Evolutionary conservation across 2,329 filamentous ascomycete genomes (phyloP).

Genomic region (Orbilia oligospora): DNA sequence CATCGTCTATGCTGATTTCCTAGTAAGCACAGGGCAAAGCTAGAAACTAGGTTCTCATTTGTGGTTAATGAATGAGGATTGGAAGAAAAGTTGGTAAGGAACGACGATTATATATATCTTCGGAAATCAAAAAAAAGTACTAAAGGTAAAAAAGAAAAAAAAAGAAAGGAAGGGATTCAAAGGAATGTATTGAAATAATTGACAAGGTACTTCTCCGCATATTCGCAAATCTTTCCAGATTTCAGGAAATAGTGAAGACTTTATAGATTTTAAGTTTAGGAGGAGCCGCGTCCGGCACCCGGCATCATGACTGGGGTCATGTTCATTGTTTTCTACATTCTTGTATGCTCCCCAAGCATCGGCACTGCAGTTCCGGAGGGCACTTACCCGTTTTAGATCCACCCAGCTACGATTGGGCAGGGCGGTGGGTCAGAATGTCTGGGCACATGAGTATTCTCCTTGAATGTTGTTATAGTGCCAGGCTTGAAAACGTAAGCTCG

Average conservation of each 20-base stretch:
- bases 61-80: background rate
- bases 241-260: conserved; percentile 7
- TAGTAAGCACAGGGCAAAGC: background rate
- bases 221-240: conserved; percentile 16
- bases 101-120: background rate
- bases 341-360: background rate
- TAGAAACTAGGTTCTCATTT: conserved; percentile 27
- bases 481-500: conserved; percentile 14
- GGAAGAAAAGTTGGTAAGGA: background rate
- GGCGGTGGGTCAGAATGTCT: conserved; percentile 15
- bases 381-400: conserved; percentile 14
- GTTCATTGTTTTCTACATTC: background rate
- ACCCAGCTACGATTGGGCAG: background rate
- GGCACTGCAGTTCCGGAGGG: conserved; percentile 7
- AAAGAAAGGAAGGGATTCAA: conserved; percentile 1
- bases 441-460: conserved; percentile 11
- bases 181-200: background rate
- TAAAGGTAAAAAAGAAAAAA: background rate
- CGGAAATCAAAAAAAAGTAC: background rate
- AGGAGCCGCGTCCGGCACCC: conserved; percentile 6
- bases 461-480: background rate
- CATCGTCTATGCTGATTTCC: conserved; percentile 20
- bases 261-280: conserved; percentile 17
- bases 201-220: conserved; percentile 17
- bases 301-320: background rate